These are phyloP conservation scores for Dalbergia cultrata DNA, from an alignment of 306 rosid genomes.

Conservation along the genomic window DNA sequence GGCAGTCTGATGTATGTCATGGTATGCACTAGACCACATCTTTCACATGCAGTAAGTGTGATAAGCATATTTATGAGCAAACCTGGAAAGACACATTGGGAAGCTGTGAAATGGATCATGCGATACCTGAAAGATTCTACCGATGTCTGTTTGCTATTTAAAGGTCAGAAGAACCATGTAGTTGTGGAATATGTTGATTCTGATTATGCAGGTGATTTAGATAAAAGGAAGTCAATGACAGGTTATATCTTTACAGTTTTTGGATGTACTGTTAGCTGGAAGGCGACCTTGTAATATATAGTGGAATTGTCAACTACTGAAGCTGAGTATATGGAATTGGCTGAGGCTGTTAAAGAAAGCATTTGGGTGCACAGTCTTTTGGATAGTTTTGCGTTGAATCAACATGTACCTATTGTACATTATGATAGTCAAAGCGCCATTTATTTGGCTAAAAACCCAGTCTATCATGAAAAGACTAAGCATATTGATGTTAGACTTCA, in stretches of 20 bases:
- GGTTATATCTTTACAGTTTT: not conserved
- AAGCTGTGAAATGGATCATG: not conserved
- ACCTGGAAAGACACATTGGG: not conserved
- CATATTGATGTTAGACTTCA: no score
- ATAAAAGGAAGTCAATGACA: not conserved
- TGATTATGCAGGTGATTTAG: no score
- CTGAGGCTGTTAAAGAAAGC: not conserved
- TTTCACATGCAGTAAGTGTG: not conserved
- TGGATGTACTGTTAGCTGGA: not conserved
- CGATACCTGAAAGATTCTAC: not conserved
- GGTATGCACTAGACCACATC: not conserved
- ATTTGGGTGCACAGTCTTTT: no score
- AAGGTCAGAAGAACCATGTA: no score
- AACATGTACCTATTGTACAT: no score
- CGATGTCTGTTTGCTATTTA: not conserved
- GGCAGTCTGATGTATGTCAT: not conserved
- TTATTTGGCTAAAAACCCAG: no score
- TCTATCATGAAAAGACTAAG: no score
- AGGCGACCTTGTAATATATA: not conserved
- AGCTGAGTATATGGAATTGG: not conserved
- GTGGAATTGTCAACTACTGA: not conserved
- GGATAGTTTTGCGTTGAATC: not conserved
- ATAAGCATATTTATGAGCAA: not conserved
- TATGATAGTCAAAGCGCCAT: no score
- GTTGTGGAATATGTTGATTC: no score